A percentile compares a stretch with the other conserved stretches of the same genome.
phyloP scores from a whole-genome alignment of 108 stramenopile species.

The Cyclotella sp. region DNA sequence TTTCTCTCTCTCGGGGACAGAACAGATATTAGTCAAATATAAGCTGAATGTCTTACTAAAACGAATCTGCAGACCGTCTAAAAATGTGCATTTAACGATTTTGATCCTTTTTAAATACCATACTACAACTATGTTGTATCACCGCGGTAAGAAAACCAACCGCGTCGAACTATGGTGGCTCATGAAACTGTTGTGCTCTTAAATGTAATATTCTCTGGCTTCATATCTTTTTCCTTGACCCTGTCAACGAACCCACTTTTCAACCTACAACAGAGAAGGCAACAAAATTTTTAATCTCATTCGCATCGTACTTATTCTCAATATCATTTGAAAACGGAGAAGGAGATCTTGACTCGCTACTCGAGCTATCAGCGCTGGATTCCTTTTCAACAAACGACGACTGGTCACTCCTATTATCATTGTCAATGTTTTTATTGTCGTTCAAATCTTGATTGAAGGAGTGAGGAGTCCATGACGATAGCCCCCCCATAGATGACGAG shows the following conservation, averaged over 20 bases:
- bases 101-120: too few species aligned
- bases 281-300: background rate
- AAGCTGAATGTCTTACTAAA: too few species aligned
- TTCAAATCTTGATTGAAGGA: constrained; percentile 20
- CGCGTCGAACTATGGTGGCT: too few species aligned
- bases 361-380: constrained; percentile 8
- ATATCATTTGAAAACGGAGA: background rate
- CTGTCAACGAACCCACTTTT: background rate
- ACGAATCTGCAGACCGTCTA: too few species aligned
- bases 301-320: background rate
- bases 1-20: background rate
- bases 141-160: too few species aligned
- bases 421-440: constrained; percentile 37
- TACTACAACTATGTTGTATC: too few species aligned
- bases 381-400: constrained; percentile 9
- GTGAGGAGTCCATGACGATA: constrained; percentile 38
- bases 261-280: constrained; percentile 17
- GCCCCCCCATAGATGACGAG: constrained; percentile 13
- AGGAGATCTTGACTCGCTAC: background rate
- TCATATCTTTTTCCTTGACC: background rate
- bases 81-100: too few species aligned
- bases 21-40: background rate
- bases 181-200: too few species aligned
- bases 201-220: background rate
- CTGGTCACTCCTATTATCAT: constrained; percentile 47